Evolutionary conservation across 345 rosid genomes (phyloP), one percentile per base, ranked within the genome.

Genomic region (Erucastrum elatum): DNA sequence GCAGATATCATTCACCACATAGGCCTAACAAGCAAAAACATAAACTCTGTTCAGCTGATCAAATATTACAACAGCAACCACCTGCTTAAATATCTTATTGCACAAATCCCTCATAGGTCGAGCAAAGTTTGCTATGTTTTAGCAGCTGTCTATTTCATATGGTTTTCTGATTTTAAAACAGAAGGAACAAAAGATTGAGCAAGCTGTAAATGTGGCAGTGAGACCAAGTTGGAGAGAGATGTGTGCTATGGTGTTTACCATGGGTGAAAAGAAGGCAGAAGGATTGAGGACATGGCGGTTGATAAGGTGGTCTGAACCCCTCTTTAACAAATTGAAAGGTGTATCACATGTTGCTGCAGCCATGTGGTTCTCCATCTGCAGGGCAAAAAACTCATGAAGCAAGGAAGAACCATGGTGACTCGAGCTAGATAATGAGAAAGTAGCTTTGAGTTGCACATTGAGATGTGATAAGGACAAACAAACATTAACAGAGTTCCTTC

Each of bases 231-330:
- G 13, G 34, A 34, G 25, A 34, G 66, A 21, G 76, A 75, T 75
- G 68, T 30, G 8, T 63, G 66, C 44, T 69, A 31, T 13, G 35
- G 60, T 53, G 26, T 71, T 35, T 35, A 91, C 98, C 97, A 88
- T 86, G 64, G 79, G 69, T 46, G 86, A 80, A 82, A 86, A 80
- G 85, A 78, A 86, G 27, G 81, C 37, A 62, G 92, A 85, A 75
- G 80, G 77, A 75, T 44, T 17, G 68, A 2, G 27, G 68, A 3
- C 73, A 55, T 87, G 89, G 84, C 86, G 84, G 65, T 80, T 85
- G 35, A 75, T 69, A 25, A 88, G 84, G 64, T 85, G 86, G 69
- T 90, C 96, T 9, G 91, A 77, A 67, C 85, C 74, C 82, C 89
- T 84, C 62, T 44, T 66, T 66, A 85, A 78, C 58, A 88, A 90